Evolutionary conservation across 2,329 filamentous ascomycete species (phyloP).

Genomic region (Ophiostoma australiae): DNA sequence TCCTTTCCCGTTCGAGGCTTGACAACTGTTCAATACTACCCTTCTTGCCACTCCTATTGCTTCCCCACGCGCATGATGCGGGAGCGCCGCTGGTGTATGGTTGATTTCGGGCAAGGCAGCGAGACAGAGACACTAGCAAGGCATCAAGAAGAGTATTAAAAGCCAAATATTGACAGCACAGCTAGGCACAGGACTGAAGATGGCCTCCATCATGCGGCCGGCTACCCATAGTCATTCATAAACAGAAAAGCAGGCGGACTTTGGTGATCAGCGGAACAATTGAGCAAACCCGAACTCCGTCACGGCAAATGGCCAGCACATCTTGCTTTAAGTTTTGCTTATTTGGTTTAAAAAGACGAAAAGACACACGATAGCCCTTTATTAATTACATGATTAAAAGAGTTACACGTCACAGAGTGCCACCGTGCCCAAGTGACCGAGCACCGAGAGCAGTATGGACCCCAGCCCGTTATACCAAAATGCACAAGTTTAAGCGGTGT

Average conservation of each 20-base stretch:
- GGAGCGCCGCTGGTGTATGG: not conserved
- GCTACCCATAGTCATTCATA: not conserved
- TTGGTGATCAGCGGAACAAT: not conserved
- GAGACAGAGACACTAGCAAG: not conserved
- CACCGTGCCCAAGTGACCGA: not conserved
- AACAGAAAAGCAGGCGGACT: not conserved
- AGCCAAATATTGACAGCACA: not conserved
- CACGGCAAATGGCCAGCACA: not conserved
- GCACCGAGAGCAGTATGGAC: not conserved
- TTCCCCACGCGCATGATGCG: not conserved
- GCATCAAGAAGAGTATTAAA: not conserved
- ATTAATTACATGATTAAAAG: not conserved
- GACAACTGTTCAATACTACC: slow-evolving; percentile 15
- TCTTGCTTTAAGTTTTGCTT: not conserved
- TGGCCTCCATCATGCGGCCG: slow-evolving; percentile 6
- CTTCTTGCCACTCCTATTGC: slow-evolving; percentile 5
- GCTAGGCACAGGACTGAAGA: not conserved
- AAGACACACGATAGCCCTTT: not conserved
- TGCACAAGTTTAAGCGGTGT: not conserved
- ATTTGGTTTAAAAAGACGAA: not conserved
- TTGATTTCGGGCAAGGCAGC: not conserved
- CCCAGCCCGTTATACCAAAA: not conserved
- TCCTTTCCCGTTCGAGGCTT: not conserved
- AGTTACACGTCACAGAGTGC: not conserved
- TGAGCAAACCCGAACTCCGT: not conserved